These are phyloP conservation scores for Rhododendron griersonianum DNA, from an alignment of 148 eudicot genomes.

Conservation along the genomic window DNA sequence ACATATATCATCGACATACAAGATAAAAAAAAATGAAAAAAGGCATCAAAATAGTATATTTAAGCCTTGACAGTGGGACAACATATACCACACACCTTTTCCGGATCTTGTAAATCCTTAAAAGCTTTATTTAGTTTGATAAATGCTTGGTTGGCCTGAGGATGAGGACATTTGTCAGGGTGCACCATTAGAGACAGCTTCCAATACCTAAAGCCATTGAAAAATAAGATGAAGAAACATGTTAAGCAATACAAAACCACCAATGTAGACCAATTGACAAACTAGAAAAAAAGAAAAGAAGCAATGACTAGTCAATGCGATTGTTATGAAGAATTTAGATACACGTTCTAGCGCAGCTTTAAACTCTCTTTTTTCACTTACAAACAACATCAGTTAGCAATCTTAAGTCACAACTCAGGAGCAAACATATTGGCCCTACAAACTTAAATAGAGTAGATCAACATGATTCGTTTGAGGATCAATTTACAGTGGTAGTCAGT, in stretches of 20 bases:
- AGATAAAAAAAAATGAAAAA: background rate
- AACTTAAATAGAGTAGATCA: background rate
- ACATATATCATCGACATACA: background rate
- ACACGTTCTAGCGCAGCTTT: background rate
- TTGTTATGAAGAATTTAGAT: background rate
- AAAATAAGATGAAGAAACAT: background rate
- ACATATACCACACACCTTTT: conserved; percentile 48
- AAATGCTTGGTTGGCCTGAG: conserved; percentile 94
- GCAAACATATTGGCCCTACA: background rate
- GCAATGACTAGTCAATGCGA: no score
- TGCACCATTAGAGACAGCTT: conserved; percentile 95
- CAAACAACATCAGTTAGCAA: background rate
- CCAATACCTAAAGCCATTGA: conserved; percentile 61
- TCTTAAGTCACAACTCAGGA: background rate
- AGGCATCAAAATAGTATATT: background rate
- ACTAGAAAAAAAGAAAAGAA: background rate
- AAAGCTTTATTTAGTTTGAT: conserved; percentile 84
- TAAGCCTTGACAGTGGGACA: conserved; percentile 4
- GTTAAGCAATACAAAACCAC: background rate
- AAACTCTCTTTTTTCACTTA: background rate
- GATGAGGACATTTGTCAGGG: conserved; percentile 98
- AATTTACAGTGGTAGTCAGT: background rate
- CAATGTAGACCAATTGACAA: background rate
- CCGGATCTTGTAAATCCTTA: conserved; percentile 96
- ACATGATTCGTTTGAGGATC: background rate